Evolutionary conservation across 2,329 filamentous ascomycete species (phyloP), one percentile per base, ranked within the genome.

Genomic region (Fusarium musae): DNA sequence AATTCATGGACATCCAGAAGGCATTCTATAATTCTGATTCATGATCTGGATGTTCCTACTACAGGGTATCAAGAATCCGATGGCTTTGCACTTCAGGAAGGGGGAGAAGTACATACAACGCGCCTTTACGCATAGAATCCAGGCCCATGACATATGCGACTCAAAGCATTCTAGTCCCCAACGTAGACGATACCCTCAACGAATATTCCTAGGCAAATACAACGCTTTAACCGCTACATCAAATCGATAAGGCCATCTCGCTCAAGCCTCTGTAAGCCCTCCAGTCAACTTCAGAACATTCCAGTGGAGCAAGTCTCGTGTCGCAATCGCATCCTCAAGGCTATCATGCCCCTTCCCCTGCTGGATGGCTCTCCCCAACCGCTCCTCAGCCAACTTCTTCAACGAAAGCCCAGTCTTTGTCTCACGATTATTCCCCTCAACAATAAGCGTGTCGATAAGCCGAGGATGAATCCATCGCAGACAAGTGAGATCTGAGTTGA

Each of bases 241-340:
- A 37, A 21, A 23, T 8, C 7, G 9, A 6, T 1, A 16, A 5
- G 2, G 6, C 2, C 2, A 2, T 9, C 1, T 4, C 6, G 4
- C 7, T 39, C 30, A 46, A 5, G 5, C 6, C 39, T 62, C 12
- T 34, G 32, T 1, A 16, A 47, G 26, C 0, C 26, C 44, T 3
- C 13, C 44, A 10, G 44, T 47, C 19, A 47, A 5, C 26, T 47
- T 47, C 5, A 47, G 3, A n/a, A 70, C 9, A 36, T 72, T 67
- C 59, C 65, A 69, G 49, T 73, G 60, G 11, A 73, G 44, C 2
- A 73, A 3, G 11, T 73, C 68, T 34, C 70, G 36, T 2, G 70
- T 73, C 2, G 70, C 68, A 16, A 69, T 57, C 4, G 68, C 69
- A n/a, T 73, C 70, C 28, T 73, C 70, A 6, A 71, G 42, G 9